Evolutionary conservation across 2,329 filamentous ascomycete species (phyloP), one percentile per base, ranked within the genome.

Genomic region (Cladophialophora psammophila): DNA sequence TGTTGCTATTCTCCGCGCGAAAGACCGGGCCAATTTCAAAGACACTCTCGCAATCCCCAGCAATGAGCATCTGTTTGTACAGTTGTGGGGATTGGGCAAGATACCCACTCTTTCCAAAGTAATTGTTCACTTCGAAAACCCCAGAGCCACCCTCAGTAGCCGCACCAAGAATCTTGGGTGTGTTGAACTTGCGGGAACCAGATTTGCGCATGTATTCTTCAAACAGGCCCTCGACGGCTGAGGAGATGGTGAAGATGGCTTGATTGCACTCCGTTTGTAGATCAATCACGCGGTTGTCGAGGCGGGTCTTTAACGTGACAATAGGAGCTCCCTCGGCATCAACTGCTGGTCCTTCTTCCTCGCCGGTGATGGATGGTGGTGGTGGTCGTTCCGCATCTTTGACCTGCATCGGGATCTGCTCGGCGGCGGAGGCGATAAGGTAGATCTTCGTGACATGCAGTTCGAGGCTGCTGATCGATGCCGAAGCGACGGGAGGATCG

Each of bases 251-350:
- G 84, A 94, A 94, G 75, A 93, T 93, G 66, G 94, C 93, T 78
- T 96, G 92, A 81, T 95, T 96, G 69, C 96, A 91, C 69, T 93
- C 92, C 0, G 93, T 92, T 65, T 95, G 90, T 77, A 97, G 91
- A 82, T 97, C 94, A 82, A 99, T 91, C 60, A 92, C 92, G 67
- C 92, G 89, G 85, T 98, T 97, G 84, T 96, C 91, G 59, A 97
- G 87, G 73, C 94, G 89, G 1, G 93, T 96, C 76, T 89, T 88
- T 78, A 98, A 88, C 68, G 88, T 91, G 35, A 96, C 94, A 60
- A 91, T 86, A 0, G 94, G 92, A 58, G 83, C 77, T 48, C 82
- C 83, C 35, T 83, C 82, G 9, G 83, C 82, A 66, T 86, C 85
- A 62, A 83, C 80, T 18, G 57, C 57, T 10, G 40, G 38, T 68